Evolutionary conservation across 2,329 filamentous ascomycete genomes (phyloP).

Genomic region (Pseudogymnoascus sp.): DNA sequence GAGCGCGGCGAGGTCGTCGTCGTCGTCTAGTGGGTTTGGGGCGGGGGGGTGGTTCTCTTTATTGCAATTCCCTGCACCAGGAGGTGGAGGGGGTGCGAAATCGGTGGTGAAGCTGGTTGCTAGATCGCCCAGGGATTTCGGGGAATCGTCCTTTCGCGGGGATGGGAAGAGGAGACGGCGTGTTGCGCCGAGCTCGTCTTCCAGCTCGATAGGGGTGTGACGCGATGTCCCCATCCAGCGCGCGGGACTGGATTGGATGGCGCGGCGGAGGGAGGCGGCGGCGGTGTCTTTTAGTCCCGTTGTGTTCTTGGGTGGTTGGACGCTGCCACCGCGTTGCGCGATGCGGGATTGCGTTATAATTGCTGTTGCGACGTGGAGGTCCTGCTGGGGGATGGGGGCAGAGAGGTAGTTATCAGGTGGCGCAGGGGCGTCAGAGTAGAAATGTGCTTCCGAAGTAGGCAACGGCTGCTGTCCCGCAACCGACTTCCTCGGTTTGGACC

Average conservation of each 20-base stretch:
- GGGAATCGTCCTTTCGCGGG: conserved; percentile 55
- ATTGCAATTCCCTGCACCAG: conserved; percentile 9
- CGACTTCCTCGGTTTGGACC: conserved; percentile 25
- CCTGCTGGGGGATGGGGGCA: background rate
- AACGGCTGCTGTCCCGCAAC: conserved; percentile 10
- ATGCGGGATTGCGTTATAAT: background rate
- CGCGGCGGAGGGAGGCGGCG: conserved; percentile 24
- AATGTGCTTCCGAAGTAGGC: conserved; percentile 45
- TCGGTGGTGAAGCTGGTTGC: conserved; percentile 37
- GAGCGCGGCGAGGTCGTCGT: conserved; percentile 22
- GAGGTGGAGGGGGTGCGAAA: conserved; percentile 17
- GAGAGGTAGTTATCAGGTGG: conserved; percentile 32
- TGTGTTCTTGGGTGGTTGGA: conserved; percentile 21
- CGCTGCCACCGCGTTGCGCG: conserved; percentile 19
- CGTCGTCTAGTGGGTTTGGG: conserved; percentile 14
- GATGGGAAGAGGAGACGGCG: conserved; percentile 70
- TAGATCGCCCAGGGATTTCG: conserved; percentile 53
- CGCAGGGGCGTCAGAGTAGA: conserved; percentile 44
- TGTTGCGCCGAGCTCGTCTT: conserved; percentile 45
- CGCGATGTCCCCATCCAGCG: conserved; percentile 39
- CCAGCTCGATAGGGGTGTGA: conserved; percentile 46
- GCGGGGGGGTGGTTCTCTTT: conserved; percentile 26
- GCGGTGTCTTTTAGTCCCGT: conserved; percentile 26
- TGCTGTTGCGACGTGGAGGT: conserved; percentile 5
- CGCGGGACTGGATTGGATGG: conserved; percentile 31